Percentiles rank a stretch among this genome's conserved stretches.
Conservation (phyloP, 768 basidiomycete genomes). For the Asterophora lycoperdoides region DNA sequence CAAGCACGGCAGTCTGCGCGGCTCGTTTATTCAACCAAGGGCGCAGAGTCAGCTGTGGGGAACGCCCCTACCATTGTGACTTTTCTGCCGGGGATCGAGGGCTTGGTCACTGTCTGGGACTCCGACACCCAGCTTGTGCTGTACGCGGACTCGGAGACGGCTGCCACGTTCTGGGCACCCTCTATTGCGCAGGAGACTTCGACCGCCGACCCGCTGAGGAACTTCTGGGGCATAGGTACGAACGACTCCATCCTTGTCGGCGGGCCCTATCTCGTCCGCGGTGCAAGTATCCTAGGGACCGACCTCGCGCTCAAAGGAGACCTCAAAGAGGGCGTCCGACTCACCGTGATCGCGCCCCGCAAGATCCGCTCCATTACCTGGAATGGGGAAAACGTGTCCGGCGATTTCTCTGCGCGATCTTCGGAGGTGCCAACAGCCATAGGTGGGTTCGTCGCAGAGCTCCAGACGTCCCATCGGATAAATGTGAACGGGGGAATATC, state of each 20-base stretch:
- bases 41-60: constrained; percentile 12
- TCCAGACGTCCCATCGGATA: constrained; percentile 26
- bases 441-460: constrained; percentile 47
- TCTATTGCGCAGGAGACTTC: constrained; percentile 39
- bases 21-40: constrained; percentile 26
- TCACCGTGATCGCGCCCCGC: constrained; percentile 63
- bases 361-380: constrained; percentile 54
- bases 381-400: constrained; percentile 57
- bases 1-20: constrained; percentile 20
- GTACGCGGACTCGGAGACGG: constrained; percentile 61
- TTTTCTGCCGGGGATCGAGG: constrained; percentile 53
- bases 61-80: constrained; percentile 47
- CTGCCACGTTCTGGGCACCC: constrained; percentile 75
- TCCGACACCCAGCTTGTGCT: constrained; percentile 63
- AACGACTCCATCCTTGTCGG: constrained; percentile 64
- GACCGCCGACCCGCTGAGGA: constrained; percentile 37
- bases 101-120: constrained; percentile 62
- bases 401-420: constrained; percentile 27
- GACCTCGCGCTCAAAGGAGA: constrained; percentile 65
- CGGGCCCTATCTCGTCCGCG: constrained; percentile 63
- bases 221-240: constrained; percentile 72
- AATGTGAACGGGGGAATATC: constrained; percentile 26
- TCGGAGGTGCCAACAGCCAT: constrained; percentile 30
- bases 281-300: constrained; percentile 43
- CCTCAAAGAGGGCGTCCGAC: constrained; percentile 49